Evolutionary conservation across 2,329 filamentous ascomycete species (phyloP).

Genomic region (Talaromyces sp.): DNA sequence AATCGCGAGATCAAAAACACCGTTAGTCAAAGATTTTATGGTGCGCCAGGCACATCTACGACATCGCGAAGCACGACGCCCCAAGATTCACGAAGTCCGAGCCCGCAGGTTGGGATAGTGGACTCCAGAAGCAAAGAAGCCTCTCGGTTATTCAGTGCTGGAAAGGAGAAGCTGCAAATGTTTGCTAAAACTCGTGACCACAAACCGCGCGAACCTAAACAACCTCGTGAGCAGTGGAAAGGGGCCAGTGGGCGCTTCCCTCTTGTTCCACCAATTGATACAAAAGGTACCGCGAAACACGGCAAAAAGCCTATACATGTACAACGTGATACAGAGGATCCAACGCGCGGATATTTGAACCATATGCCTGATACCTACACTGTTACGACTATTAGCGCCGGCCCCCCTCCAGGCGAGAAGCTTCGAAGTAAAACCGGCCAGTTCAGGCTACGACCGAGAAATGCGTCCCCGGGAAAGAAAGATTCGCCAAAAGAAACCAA

Average conservation of each 20-base stretch:
- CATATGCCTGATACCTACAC: slow-evolving; percentile 9
- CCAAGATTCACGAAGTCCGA: slow-evolving; percentile 1
- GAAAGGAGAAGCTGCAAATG: slow-evolving; percentile 36
- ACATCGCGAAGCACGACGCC: background rate
- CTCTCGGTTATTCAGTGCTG: slow-evolving; percentile 28
- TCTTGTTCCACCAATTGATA: slow-evolving; percentile 60
- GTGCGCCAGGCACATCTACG: background rate
- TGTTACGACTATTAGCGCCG: slow-evolving; percentile 13
- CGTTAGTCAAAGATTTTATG: background rate
- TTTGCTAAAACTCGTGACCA: slow-evolving; percentile 26
- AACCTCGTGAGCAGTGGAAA: slow-evolving; percentile 59
- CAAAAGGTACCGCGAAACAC: slow-evolving; percentile 38
- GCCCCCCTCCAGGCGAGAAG: slow-evolving; percentile 6
- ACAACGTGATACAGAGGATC: slow-evolving; percentile 39
- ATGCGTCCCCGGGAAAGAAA: background rate
- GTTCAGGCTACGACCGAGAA: slow-evolving; percentile 8
- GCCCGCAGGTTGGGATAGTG: background rate
- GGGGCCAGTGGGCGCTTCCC: slow-evolving; percentile 65
- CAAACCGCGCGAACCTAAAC: slow-evolving; percentile 18
- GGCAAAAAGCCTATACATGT: slow-evolving; percentile 22
- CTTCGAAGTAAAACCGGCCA: slow-evolving; percentile 8
- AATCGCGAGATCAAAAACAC: background rate
- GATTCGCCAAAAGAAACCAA: background rate
- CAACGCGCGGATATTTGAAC: background rate
- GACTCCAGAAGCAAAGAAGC: slow-evolving; percentile 20